Base-by-base conservation (phyloP, 2,329 filamentous ascomycete genomes). In the Macrophomina pseudophaseolina region DNA sequence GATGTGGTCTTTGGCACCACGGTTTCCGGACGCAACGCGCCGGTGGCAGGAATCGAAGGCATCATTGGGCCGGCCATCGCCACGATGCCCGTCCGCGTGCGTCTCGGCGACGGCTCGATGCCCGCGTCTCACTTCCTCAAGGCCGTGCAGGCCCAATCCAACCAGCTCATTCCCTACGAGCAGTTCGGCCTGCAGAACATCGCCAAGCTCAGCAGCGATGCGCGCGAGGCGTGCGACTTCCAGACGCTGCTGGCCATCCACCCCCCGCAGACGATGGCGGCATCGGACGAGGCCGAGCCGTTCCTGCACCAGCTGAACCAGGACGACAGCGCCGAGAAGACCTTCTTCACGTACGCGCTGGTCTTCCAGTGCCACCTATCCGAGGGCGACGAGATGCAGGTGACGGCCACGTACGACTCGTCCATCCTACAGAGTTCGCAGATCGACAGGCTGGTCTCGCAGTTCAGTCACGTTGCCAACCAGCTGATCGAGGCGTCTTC, bases 201-300 rank as follows among this genome's bases (percentile, higher is more conserved):
- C 38, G 65, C 70, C 9, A 71, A 71, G 54, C 66, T 73, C 12
- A 86, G 83, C 71, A 76, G 80, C 1, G 84, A 86, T 67, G 82
- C 83, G 5, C 78, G 82, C 5, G 79, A 84, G 66, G 84, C 85
- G 1, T 86, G 84, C 69, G 83, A 86, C 69, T 76, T 86, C 46
- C 79, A 80, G 1, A 85, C 81, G 0, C 82, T 83, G 5, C 72
- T 87, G 2, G 83, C 87, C 0, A 79, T 87, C 28, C 84, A 86
- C 44, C 70, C 71, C 1, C 71, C 62, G 42, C 38, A 42, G 38
- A 18, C 38, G 16, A 28, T 6, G 42, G 42, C 42, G 42, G 4
- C 42, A 44, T 44, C 42, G 5, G 42, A 44, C 12, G 42, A 14
- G 38, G 38, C 38, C 7, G 38, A 44, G 42, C 42, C 42, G 42